phyloP scores from a whole-genome alignment of 1,284 basidiomycete species.

The Golubevia sp. region DNA sequence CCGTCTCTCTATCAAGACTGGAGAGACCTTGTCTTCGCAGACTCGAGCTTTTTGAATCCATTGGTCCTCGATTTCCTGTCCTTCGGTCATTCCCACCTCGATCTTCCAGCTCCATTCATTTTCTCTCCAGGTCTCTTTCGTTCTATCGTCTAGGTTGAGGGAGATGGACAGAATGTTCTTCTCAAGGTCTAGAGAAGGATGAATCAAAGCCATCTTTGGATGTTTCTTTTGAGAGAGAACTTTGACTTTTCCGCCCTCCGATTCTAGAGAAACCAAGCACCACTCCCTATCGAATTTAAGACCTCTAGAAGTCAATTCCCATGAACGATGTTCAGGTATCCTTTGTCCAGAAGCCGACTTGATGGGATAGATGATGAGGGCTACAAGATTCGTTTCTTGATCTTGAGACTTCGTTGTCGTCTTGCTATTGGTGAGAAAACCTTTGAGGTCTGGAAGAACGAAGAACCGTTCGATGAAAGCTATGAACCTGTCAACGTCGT shows the following conservation, averaged over 20 bases:
- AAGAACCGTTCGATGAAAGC: conserved; percentile 27
- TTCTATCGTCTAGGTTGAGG: background rate
- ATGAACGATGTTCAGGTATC: too few species aligned
- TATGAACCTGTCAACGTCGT: conserved; percentile 27
- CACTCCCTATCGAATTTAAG: conserved; percentile 34
- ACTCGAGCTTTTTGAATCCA: background rate
- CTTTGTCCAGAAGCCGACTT: too few species aligned
- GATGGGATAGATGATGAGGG: too few species aligned
- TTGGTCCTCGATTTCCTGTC: background rate
- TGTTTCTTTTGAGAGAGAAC: conserved; percentile 31
- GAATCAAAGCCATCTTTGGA: conserved; percentile 34
- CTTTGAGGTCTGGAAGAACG: background rate
- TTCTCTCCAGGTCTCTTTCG: background rate
- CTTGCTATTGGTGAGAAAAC: too few species aligned
- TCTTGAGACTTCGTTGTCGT: too few species aligned
- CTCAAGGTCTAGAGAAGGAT: conserved; percentile 17
- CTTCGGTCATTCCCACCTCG: background rate
- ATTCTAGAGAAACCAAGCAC: conserved; percentile 29
- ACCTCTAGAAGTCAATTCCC: conserved; percentile 3
- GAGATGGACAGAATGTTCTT: background rate
- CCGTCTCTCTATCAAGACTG: background rate
- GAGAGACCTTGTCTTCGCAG: background rate
- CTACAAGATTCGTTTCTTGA: too few species aligned
- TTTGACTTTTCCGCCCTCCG: conserved; percentile 3
- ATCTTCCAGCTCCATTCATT: background rate